Evolutionary conservation across 345 rosid genomes (phyloP).

Genomic region (Lepidium sativum): DNA sequence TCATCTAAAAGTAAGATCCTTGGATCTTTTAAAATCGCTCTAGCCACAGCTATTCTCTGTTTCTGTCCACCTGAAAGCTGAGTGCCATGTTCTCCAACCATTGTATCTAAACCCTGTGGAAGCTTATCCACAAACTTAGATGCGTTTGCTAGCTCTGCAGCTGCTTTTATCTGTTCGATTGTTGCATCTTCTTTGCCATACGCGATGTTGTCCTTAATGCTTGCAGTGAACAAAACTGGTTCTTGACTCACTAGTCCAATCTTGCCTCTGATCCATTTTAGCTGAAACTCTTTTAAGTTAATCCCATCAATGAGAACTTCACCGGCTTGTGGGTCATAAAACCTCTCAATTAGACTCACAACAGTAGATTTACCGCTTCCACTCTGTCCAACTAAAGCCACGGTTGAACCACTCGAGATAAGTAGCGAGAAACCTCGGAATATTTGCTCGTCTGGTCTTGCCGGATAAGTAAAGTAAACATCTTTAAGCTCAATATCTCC

Average conservation of each 20-base stretch:
- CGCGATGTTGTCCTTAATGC: slow-evolving; percentile 53
- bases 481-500: slow-evolving; percentile 52
- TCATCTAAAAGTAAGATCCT: slow-evolving; percentile 63
- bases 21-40: slow-evolving; percentile 64
- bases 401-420: slow-evolving; percentile 43
- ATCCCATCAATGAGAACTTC: slow-evolving; percentile 52
- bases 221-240: slow-evolving; percentile 50
- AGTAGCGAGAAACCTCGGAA: slow-evolving; percentile 43
- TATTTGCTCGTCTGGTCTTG: slow-evolving; percentile 53
- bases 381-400: slow-evolving; percentile 65
- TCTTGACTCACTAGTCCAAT: slow-evolving; percentile 82
- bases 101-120: slow-evolving; percentile 64
- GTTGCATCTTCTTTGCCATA: slow-evolving; percentile 52
- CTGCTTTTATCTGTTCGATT: slow-evolving; percentile 44
- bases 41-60: slow-evolving; percentile 67
- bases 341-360: slow-evolving; percentile 55
- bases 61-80: slow-evolving; percentile 82
- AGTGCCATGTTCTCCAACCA: slow-evolving; percentile 80
- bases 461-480: slow-evolving; percentile 52
- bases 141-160: slow-evolving; percentile 56
- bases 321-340: slow-evolving; percentile 53
- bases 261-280: slow-evolving; percentile 54
- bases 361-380: slow-evolving; percentile 69
- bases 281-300: slow-evolving; percentile 43
- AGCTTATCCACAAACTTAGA: slow-evolving; percentile 48